A percentile compares a stretch with the other conserved stretches of the same genome.
Evolutionary conservation across 2,329 filamentous ascomycete species (phyloP).

Genomic region (Helminthosporium solani): DNA sequence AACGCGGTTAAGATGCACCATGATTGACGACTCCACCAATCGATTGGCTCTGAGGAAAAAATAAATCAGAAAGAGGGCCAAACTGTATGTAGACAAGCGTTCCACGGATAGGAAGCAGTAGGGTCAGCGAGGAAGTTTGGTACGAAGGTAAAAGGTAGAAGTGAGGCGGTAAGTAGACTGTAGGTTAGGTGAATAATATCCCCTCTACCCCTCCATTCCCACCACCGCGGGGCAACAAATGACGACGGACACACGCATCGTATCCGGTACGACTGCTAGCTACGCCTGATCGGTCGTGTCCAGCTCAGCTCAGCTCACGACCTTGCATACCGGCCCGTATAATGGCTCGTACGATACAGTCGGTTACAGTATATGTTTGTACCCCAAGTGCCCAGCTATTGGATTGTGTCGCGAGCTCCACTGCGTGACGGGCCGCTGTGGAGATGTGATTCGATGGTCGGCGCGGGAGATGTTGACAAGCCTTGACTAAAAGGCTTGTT

Average conservation of each 20-base stretch:
- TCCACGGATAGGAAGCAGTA: too few relatives aligned
- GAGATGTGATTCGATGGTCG: not conserved
- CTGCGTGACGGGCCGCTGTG: too few relatives aligned
- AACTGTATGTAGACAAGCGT: too few relatives aligned
- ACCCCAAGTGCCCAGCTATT: too few relatives aligned
- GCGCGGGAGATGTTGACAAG: not conserved
- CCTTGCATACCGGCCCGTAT: not conserved
- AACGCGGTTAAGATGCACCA: constrained; percentile 53
- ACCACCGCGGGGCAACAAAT: not conserved
- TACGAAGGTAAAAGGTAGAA: constrained; percentile 1
- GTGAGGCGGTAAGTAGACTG: not conserved
- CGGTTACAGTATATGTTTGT: not conserved
- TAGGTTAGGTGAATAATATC: not conserved
- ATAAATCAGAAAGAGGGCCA: too few relatives aligned
- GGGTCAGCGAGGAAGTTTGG: not conserved
- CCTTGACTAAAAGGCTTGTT: constrained; percentile 3
- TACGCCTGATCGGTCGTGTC: too few relatives aligned
- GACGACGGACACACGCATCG: too few relatives aligned
- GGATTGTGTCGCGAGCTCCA: too few relatives aligned
- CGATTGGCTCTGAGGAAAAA: too few relatives aligned
- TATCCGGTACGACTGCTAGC: too few relatives aligned
- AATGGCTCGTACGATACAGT: not conserved
- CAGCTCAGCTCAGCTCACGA: not conserved
- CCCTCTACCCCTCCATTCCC: not conserved
- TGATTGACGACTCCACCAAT: too few relatives aligned